phyloP scores from a whole-genome alignment of 2,329 filamentous ascomycete genomes.

The Pestalotiopsis sp. region DNA sequence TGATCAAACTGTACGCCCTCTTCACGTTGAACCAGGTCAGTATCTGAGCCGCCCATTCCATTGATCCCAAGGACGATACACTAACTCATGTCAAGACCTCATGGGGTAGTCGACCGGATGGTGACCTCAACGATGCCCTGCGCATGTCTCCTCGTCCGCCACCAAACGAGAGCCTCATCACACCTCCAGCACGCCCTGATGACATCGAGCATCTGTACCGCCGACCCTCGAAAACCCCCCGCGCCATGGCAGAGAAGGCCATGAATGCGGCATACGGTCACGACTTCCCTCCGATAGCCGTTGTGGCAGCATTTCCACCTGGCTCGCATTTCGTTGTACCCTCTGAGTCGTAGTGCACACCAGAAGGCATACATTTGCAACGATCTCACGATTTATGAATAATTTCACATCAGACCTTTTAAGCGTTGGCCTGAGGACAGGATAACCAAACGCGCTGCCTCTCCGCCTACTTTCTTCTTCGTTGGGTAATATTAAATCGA shows the following conservation, averaged over 20 bases:
- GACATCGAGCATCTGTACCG: slow-evolving; percentile 22
- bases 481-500: neutral
- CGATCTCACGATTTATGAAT: slow-evolving; percentile 8
- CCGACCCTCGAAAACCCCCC: slow-evolving; percentile 1
- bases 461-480: neutral
- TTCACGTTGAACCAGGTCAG: slow-evolving; percentile 81
- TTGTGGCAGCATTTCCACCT: slow-evolving; percentile 18
- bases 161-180: slow-evolving; percentile 35
- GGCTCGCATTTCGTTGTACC: neutral
- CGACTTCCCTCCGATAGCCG: slow-evolving; percentile 19
- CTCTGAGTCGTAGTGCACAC: neutral
- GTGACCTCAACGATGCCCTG: slow-evolving; percentile 77
- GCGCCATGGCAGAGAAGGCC: slow-evolving; percentile 23
- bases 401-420: neutral
- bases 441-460: neutral
- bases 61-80: neutral
- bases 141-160: slow-evolving; percentile 58
- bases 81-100: slow-evolving; percentile 66
- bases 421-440: neutral
- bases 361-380: neutral
- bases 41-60: slow-evolving; percentile 17
- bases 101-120: slow-evolving; percentile 92
- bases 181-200: slow-evolving; percentile 30
- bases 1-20: slow-evolving; percentile 88
- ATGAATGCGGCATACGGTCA: slow-evolving; percentile 17